Base-by-base conservation (phyloP, 2,329 filamentous ascomycete species). In the Hyphodiscus sp. region DNA sequence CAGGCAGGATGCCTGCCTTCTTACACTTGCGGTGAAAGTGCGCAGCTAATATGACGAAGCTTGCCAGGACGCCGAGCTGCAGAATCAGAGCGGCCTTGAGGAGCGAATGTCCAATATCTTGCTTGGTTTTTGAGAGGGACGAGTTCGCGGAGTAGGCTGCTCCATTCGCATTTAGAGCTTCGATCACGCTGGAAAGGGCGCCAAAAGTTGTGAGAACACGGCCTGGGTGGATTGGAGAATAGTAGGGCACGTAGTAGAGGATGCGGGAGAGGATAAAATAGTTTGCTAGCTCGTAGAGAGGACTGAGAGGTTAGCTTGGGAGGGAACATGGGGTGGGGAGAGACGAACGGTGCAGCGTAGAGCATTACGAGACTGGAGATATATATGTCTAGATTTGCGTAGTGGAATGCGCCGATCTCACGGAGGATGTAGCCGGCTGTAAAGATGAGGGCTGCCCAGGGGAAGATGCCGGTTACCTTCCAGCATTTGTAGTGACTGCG, bases 221-320 rank as follows among this genome's bases (percentile, higher is more conserved):
- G 20, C 71, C 69, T 0, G 76, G 74, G 41, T 75, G 69, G 30
- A 79, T 65, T 0, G 80, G 81, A 0, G 81, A 74, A 53, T 79
- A 73, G 62, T 83, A 80, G 0, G 81, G 81, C 2, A 82, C 72
- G 66, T 85, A 86, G 65, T 79, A 79, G 19, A 86, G 71, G 13
- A 82, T 72, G 3, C 81, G 76, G 1, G 77, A 77, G 20, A 86
- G 75, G 52, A 83, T 75, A 60, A 82, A 76, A 66, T 85, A 85
- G 62, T 85, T 83, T 52, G 79, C 75, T 2, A 81, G 72, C 50
- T 82, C 80, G 42, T 84, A 77, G 3, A 86, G 70, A 0, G 83
- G 83, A 2, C 79, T 80, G 44, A 8, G 30, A 41, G 20, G 29
- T 58, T 20, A 53, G 44, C 38, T 15, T 46, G 15, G n/a, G 68